A percentile compares a stretch with the other conserved stretches of the same genome.
Evolutionary conservation across 1,139 yeast species (phyloP).

Genomic region (Pneumocystis oryctolagi): DNA sequence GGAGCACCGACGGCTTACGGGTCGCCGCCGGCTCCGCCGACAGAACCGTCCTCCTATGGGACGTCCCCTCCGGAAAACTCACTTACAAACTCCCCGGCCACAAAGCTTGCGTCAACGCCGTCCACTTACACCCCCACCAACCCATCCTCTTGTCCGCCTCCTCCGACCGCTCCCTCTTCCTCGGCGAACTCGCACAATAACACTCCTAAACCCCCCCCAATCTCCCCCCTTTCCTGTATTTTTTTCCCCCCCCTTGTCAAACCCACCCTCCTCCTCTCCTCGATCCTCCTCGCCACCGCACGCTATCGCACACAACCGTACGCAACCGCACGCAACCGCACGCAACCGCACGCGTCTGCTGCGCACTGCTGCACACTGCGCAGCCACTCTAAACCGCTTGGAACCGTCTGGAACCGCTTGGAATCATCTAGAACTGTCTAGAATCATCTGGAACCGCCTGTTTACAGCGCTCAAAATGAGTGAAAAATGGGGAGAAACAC

Average conservation of each 20-base stretch:
- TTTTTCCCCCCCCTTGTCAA: not conserved
- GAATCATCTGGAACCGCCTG: no score
- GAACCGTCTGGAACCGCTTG: no score
- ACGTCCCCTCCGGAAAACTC: slow-evolving; percentile 36
- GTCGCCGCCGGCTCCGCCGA: slow-evolving; percentile 53
- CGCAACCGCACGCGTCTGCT: not conserved
- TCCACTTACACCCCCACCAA: slow-evolving; percentile 27
- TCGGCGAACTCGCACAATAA: not conserved
- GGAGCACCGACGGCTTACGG: slow-evolving; percentile 28
- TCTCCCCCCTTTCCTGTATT: not conserved
- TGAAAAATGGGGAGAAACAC: not conserved
- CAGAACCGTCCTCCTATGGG: slow-evolving; percentile 46
- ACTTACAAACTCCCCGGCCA: slow-evolving; percentile 44
- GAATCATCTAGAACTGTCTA: no score
- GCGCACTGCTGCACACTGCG: no score
- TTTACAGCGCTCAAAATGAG: not conserved
- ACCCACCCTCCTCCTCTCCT: not conserved
- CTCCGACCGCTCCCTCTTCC: not conserved
- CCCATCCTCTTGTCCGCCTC: slow-evolving; percentile 15
- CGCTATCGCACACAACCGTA: no score
- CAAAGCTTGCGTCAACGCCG: slow-evolving; percentile 45
- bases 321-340: no score
- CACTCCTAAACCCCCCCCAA: not conserved
- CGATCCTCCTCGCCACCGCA: not conserved
- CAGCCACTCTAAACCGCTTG: no score